Base-by-base conservation (phyloP, 495 filamentous ascomycete genomes). In the Hypomontagnella submonticulosa region DNA sequence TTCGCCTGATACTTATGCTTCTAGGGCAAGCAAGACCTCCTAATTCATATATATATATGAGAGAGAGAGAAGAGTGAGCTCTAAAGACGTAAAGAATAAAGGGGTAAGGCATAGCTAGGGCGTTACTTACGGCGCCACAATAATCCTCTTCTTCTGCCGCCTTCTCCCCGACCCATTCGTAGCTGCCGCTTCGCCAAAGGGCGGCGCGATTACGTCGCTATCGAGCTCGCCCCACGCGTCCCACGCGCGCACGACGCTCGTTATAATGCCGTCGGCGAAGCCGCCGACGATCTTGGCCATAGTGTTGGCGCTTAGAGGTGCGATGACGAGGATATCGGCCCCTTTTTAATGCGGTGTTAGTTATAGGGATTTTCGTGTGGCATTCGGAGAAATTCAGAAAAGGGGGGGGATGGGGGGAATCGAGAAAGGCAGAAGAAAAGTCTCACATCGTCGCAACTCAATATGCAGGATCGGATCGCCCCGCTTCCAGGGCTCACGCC, bases 171-270 rank as follows among this genome's bases (percentile, higher is more conserved):
- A 43, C 8, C 61, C 61, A 15, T 50, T 56, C 13, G 16, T 6
- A 40, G 34, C 4, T 13, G 56, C 8, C 13, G 27, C 16, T 1
- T 20, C 59, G 57, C 41, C 37, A 18, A 20, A 3, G 3, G 33
- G 9, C n/a, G 38, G 5, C 7, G 41, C 27, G 1, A n/a, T n/a
- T n/a, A 48, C 2, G 13, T 64, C 38, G 16, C 62, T 69, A 62
- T 90, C 88, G 7, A 89, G 79, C 46, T 77, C 69, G 23, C 86
- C 86, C 13, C 86, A 87, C 1, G 87, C 88, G 76, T 97, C 93
- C 94, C 94, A 97, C 0, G 93, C 93, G 19, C 93, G 79, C n/a
- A 96, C 82, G 0, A 94, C 88, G 34, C 83, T 87, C 8, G 84
- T 81, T 3, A 96, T 67, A 10, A 94, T 78, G 43, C 89, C 86